A percentile compares a stretch with the other conserved stretches of the same genome.
These are phyloP conservation scores for Pichia sp. DNA, from an alignment of 1,139 yeast genomes.

Conservation along the genomic window DNA sequence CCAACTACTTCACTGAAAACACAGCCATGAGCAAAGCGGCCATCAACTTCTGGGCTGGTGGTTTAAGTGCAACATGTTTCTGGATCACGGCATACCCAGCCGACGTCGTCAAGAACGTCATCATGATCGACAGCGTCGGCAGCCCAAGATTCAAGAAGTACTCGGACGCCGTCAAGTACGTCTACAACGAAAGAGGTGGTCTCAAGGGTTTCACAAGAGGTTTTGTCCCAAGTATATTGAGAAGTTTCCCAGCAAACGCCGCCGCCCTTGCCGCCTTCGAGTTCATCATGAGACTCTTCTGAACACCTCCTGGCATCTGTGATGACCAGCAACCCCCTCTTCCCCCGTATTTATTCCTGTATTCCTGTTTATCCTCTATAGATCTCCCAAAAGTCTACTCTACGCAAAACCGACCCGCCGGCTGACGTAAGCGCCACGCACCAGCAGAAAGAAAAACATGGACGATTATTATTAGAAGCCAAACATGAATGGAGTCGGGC, in stretches of 20 bases:
- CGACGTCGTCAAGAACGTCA: conserved; percentile 85
- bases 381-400: too few species aligned
- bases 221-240: conserved; percentile 69
- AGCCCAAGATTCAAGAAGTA: conserved; percentile 71
- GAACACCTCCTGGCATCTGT: background rate
- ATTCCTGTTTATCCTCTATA: background rate
- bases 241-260: conserved; percentile 89
- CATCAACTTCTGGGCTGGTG: conserved; percentile 90
- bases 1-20: conserved; percentile 62
- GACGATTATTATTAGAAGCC: too few species aligned
- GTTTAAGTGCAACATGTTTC: conserved; percentile 78
- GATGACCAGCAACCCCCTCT: background rate
- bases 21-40: conserved; percentile 66
- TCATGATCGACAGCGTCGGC: conserved; percentile 76
- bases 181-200: conserved; percentile 61
- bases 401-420: too few species aligned
- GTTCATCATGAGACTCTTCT: conserved; percentile 64
- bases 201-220: conserved; percentile 72
- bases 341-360: background rate
- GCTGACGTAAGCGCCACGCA: too few species aligned
- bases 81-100: conserved; percentile 92
- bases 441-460: too few species aligned
- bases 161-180: conserved; percentile 68
- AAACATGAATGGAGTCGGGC: too few species aligned
- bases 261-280: conserved; percentile 93